phyloP scores from a whole-genome alignment of 768 basidiomycete species.

The Rhodosporidiobolus sp. region DNA sequence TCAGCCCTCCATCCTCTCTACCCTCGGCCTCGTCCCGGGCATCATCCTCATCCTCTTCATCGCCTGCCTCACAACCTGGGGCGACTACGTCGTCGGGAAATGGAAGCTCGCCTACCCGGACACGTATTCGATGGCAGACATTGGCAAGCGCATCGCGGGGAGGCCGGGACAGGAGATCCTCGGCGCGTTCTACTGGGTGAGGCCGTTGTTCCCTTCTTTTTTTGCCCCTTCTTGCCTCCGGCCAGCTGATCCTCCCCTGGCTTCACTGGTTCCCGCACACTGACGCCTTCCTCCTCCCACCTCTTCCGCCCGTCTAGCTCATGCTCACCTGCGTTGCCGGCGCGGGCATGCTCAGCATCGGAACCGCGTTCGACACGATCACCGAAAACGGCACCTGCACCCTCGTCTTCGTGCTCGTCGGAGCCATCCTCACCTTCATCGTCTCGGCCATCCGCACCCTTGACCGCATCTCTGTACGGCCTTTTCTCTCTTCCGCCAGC shows the following conservation, averaged over 20 bases:
- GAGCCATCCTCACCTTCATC: constrained; percentile 1
- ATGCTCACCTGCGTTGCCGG: background rate
- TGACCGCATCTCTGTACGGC: constrained; percentile 22
- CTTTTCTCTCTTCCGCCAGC: no score
- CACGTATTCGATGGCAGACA: background rate
- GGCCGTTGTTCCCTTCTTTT: no score
- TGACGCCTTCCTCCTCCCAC: no score
- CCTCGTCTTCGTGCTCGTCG: background rate
- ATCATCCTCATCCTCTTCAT: background rate
- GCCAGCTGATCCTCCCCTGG: no score
- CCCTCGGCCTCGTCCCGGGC: background rate
- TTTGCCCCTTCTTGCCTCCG: no score
- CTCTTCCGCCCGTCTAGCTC: no score
- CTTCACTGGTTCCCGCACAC: no score
- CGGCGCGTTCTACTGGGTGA: background rate
- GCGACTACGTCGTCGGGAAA: background rate
- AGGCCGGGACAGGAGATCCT: background rate
- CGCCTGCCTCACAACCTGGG: background rate
- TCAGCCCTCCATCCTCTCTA: background rate
- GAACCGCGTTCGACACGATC: background rate
- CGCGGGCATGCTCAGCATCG: background rate
- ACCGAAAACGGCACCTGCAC: background rate
- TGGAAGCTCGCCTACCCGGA: constrained; percentile 12
- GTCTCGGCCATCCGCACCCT: constrained; percentile 36
- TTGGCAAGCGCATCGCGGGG: background rate